Conservation (phyloP, 352 stramenopile species). For the Phytophthora cryptogea region DNA sequence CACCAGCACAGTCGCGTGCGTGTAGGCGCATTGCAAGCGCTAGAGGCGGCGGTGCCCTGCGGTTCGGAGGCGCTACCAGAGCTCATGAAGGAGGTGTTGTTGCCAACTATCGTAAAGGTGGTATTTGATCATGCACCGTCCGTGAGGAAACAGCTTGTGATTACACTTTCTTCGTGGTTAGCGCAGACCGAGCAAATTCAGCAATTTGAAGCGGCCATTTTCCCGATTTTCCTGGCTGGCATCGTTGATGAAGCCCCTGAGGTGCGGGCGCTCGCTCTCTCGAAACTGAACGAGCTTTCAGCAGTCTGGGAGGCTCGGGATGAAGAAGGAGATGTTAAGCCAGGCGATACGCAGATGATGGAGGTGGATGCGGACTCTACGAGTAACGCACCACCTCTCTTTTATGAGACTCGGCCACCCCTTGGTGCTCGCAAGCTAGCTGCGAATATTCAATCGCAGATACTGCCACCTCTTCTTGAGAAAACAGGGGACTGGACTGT, state of each 20-base stretch:
- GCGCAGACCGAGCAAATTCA: conserved; percentile 51
- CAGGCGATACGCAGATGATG: conserved; percentile 42
- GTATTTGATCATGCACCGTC: conserved; percentile 72
- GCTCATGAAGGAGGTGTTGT: conserved; percentile 77
- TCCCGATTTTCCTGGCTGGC: conserved; percentile 72
- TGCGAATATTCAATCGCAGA: conserved; percentile 44
- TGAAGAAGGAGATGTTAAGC: conserved; percentile 19
- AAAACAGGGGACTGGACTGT: conserved; percentile 84
- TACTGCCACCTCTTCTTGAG: conserved; percentile 65
- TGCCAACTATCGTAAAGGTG: conserved; percentile 67
- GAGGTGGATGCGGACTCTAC: conserved; percentile 33
- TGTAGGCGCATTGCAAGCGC: conserved; percentile 70
- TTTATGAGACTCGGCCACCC: conserved; percentile 55
- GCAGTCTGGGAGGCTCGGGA: conserved; percentile 47
- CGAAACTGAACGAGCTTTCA: conserved; percentile 54
- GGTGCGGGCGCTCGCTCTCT: conserved; percentile 45
- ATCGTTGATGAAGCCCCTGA: conserved; percentile 75
- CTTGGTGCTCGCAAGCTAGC: conserved; percentile 55
- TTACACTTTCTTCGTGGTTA: conserved; percentile 67
- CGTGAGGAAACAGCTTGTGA: conserved; percentile 73
- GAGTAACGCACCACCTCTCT: conserved; percentile 36
- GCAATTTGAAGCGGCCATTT: conserved; percentile 65
- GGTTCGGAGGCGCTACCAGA: conserved; percentile 65
- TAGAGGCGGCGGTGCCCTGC: conserved; percentile 74
- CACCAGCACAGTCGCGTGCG: conserved; percentile 87